phyloP scores from a whole-genome alignment of 352 stramenopile genomes.

The Phytophthora gonapodyides region DNA sequence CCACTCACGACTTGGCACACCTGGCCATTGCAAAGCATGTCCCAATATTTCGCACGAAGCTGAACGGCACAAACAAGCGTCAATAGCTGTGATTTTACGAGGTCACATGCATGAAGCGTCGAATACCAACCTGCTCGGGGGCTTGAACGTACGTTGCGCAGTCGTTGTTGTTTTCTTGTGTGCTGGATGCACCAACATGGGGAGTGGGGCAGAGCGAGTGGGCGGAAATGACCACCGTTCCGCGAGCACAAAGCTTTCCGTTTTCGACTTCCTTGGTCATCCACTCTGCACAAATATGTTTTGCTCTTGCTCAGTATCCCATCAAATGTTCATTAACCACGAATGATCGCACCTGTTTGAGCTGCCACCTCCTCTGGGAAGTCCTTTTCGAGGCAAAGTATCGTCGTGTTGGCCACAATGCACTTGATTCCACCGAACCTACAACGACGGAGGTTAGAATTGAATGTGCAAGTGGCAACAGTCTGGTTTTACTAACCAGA shows the following conservation, averaged over 20 bases:
- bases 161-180: constrained; percentile 25
- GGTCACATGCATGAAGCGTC: constrained; percentile 2
- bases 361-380: constrained; percentile 39
- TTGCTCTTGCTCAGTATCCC: not conserved
- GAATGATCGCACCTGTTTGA: constrained; percentile 54
- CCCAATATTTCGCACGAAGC: constrained; percentile 42
- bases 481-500: constrained; percentile 57
- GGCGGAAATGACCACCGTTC: constrained; percentile 63
- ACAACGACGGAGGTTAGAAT: constrained; percentile 3
- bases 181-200: not conserved
- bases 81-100: not conserved
- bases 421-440: constrained; percentile 83
- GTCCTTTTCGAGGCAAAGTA: constrained; percentile 35
- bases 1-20: constrained; percentile 43
- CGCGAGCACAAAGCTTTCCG: constrained; percentile 75
- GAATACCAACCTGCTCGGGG: constrained; percentile 31
- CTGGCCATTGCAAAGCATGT: constrained; percentile 45
- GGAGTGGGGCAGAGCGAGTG: constrained; percentile 33
- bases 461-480: not conserved
- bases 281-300: constrained; percentile 52
- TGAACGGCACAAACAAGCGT: constrained; percentile 9
- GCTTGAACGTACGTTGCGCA: constrained; percentile 6
- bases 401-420: constrained; percentile 70
- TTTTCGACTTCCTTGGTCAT: constrained; percentile 78
- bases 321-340: not conserved